Evolutionary conservation across 2,329 filamentous ascomycete species (phyloP), one percentile per base, ranked within the genome.

Genomic region (Tolypocladium ophioglossoides): DNA sequence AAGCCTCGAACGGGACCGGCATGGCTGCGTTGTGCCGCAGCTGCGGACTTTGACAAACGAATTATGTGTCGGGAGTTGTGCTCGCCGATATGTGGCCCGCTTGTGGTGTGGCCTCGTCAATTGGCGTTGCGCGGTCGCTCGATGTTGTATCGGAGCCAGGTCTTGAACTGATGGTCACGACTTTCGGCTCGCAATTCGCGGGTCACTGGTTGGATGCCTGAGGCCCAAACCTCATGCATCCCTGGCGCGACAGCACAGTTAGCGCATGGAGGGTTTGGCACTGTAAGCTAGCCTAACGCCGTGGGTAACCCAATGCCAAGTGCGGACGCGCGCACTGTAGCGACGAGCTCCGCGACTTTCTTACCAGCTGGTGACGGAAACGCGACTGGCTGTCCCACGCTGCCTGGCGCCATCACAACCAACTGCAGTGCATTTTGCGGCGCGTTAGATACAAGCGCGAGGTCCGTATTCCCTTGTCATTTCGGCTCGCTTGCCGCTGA

Each of bases 1-100:
- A 66, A 51, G 80, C 72, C 70, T 85, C 82, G 71, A 84, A 85
- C 50, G 82, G 82, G 59, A 85, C 71, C 56, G 79, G 78, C 82
- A 85, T 85, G 57, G 54, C 63, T 63, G 61, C 55, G 59, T 52
- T 53, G 60, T 52, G 67, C 66, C 67, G 63, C 65, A 58, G 58
- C 52, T 56, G 66, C 65, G 66, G 68, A 61, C 66, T 66, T 58
- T 27, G 41, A 54, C 22, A 40, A 30, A 22, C 14, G 18, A 18
- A 11, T 37, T n/a, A 20, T 24, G 27, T 34, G 44, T 46, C 44
- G 41, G 14, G 10, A 24, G 14, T 30, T 22, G 41, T 30, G 34
- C 12, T 16, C 11, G 47, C 41, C 27, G 16, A 53, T n/a, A 10
- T 32, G 20, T 16, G 22, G 40, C n/a, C 20, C 7, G 20, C 34